These are phyloP conservation scores for Austroboletus festivus DNA, from an alignment of 768 basidiomycete species.

Conservation along the genomic window DNA sequence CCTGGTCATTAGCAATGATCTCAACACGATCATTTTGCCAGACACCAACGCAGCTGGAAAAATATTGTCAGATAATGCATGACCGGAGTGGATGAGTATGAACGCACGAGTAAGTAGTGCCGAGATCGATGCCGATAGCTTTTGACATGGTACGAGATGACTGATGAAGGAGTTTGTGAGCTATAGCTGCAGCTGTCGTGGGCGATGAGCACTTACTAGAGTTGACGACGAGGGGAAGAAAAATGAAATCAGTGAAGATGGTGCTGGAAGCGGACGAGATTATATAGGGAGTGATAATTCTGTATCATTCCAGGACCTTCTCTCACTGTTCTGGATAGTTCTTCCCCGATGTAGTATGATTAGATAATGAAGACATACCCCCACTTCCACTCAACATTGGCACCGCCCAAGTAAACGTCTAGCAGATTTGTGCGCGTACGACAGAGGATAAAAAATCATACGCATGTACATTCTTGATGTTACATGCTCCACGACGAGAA, in stretches of 20 bases:
- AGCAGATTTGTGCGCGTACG: slow-evolving; percentile 27
- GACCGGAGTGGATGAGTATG: slow-evolving; percentile 1
- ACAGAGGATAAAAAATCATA: slow-evolving; percentile 23
- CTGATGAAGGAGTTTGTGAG: slow-evolving; percentile 10
- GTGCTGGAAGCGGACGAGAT: slow-evolving; percentile 5
- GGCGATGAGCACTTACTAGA: slow-evolving; percentile 18
- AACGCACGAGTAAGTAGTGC: slow-evolving; percentile 87
- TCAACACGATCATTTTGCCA: slow-evolving; percentile 99
- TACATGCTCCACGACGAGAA: slow-evolving; percentile 22
- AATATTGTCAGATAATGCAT: slow-evolving; percentile 6
- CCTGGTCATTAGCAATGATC: slow-evolving; percentile 95
- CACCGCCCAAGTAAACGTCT: slow-evolving; percentile 20
- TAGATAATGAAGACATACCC: slow-evolving; percentile 30
- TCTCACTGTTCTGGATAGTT: slow-evolving; percentile 32
- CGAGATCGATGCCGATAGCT: slow-evolving; percentile 88
- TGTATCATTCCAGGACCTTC: slow-evolving; percentile 34
- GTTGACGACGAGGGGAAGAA: slow-evolving; percentile 7
- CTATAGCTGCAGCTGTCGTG: neutral
- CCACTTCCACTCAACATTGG: slow-evolving; percentile 7
- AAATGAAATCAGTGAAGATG: slow-evolving; percentile 14
- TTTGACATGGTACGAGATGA: slow-evolving; percentile 50
- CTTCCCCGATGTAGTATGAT: slow-evolving; percentile 30
- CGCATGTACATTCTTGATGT: slow-evolving; percentile 26
- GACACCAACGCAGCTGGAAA: slow-evolving; percentile 90
- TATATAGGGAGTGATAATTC: slow-evolving; percentile 32